phyloP scores from a whole-genome alignment of 2,329 filamentous ascomycete species.

The Ceratocystis harringtonii region DNA sequence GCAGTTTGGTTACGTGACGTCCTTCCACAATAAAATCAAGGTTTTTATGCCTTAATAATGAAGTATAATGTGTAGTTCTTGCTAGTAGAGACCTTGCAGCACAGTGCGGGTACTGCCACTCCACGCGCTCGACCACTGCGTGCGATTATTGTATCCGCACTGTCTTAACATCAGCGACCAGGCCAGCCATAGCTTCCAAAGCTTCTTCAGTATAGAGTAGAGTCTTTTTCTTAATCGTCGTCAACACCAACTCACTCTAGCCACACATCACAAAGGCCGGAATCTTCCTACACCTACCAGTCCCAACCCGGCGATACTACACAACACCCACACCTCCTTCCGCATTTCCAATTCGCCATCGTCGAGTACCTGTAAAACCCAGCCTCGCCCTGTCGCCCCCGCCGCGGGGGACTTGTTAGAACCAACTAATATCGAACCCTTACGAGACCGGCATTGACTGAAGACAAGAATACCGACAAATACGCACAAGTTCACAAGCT shows the following conservation, averaged over 20 bases:
- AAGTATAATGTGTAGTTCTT: background rate
- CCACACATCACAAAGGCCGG: background rate
- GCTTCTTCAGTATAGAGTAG: background rate
- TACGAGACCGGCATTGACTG: background rate
- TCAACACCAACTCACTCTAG: background rate
- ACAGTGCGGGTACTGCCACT: constrained; percentile 7
- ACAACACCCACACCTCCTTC: background rate
- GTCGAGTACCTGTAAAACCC: background rate
- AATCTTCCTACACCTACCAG: background rate
- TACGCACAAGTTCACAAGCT: background rate
- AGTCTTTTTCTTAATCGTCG: background rate
- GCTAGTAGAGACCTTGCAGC: background rate
- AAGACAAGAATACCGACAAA: background rate
- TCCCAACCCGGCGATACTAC: background rate
- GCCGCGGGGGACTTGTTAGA: constrained; percentile 3
- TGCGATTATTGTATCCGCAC: background rate
- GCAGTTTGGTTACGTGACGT: background rate
- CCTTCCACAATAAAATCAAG: background rate
- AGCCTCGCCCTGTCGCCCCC: background rate
- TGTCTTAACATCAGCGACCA: constrained; percentile 13
- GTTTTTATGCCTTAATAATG: background rate
- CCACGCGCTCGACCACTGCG: background rate
- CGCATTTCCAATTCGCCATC: background rate
- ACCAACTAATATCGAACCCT: background rate
- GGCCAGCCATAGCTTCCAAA: background rate